Conservation (phyloP, 1,284 basidiomycete species). For the Apiotrichum sp. region DNA sequence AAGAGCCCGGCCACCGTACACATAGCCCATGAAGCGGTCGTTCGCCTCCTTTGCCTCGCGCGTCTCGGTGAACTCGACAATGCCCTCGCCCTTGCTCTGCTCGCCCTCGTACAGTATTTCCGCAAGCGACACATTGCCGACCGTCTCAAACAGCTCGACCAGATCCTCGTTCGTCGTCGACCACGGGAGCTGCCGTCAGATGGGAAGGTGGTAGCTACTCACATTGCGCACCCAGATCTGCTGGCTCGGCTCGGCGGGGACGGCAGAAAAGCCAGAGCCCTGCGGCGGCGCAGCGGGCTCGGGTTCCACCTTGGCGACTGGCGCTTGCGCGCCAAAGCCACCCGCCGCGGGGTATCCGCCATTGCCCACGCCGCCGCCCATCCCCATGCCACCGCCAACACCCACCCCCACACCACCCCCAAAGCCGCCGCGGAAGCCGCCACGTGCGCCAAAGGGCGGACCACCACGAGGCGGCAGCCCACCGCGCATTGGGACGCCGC, state of each 20-base stretch:
- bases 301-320: constrained; percentile 5
- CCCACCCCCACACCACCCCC: constrained; percentile 32
- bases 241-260: constrained; percentile 71
- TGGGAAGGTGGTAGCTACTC: constrained; percentile 45
- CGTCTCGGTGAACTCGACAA: constrained; percentile 88
- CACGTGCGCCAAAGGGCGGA: constrained; percentile 50
- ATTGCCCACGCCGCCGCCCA: not conserved
- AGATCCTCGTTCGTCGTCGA: constrained; percentile 98
- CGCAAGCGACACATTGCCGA: constrained; percentile 85
- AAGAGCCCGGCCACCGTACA: constrained; percentile 83
- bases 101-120: constrained; percentile 88
- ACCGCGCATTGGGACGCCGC: constrained; percentile 50
- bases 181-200: constrained; percentile 72
- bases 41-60: constrained; percentile 89
- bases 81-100: constrained; percentile 85
- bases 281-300: constrained; percentile 12
- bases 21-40: constrained; percentile 83
- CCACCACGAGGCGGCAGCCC: constrained; percentile 42
- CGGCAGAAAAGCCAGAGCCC: constrained; percentile 30
- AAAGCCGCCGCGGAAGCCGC: constrained; percentile 51
- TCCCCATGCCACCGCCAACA: not conserved
- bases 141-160: constrained; percentile 96
- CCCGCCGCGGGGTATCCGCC: constrained; percentile 29
- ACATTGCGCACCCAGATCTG: constrained; percentile 98
- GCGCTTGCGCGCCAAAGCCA: constrained; percentile 30